Conservation (phyloP, 2,329 filamentous ascomycete genomes). For the Teratosphaeria epicoccoides region DNA sequence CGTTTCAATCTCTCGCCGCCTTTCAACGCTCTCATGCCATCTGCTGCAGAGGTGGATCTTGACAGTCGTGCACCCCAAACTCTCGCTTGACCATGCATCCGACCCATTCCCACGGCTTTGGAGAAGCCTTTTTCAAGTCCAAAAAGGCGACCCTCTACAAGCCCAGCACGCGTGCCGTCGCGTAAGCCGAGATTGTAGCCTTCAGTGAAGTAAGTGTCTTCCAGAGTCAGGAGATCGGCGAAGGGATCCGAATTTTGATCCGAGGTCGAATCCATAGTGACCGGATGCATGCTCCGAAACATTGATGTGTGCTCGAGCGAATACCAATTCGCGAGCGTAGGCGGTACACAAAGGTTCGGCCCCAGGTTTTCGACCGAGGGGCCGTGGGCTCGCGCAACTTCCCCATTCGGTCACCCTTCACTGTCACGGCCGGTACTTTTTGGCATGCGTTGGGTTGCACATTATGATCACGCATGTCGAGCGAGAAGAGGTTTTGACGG, state of each 20-base stretch:
- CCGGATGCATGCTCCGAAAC: no score
- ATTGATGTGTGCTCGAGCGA: no score
- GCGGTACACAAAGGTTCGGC: no score
- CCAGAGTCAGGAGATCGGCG: conserved; percentile 47
- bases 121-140: conserved; percentile 89
- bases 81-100: conserved; percentile 63
- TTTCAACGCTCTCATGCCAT: conserved; percentile 1
- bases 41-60: background rate
- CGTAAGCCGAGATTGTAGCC: conserved; percentile 65
- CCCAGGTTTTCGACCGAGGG: no score
- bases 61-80: conserved; percentile 65
- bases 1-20: conserved; percentile 58
- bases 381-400: no score
- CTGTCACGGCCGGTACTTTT: no score
- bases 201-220: conserved; percentile 66
- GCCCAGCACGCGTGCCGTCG: conserved; percentile 69
- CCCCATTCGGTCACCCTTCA: no score
- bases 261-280: background rate
- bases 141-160: conserved; percentile 79
- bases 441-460: no score
- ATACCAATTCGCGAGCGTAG: no score
- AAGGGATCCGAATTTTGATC: conserved; percentile 29
- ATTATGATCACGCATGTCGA: no score
- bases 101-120: conserved; percentile 74
- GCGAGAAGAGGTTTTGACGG: no score